Base-by-base conservation (phyloP, 208 protist genomes). In the Acanthamoeba divionensis region DNA sequence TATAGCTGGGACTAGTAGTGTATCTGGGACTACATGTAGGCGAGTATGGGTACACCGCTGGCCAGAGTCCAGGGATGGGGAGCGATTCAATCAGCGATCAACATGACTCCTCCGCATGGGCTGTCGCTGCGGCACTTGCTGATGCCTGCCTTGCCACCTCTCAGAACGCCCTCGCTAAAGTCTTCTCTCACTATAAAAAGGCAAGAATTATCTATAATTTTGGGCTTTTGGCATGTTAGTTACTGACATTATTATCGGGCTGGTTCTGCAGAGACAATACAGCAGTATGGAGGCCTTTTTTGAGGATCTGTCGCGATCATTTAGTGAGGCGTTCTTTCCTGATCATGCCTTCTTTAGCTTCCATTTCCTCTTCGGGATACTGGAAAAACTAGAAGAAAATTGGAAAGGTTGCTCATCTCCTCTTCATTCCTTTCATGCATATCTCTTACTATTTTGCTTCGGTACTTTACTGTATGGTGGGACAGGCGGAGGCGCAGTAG, bases 241-340 rank as follows among this genome's bases (percentile, higher is more conserved):
- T n/a, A 60, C 52, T 60, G 52, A 60, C 52, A 18, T 60, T 60
- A 24, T 60, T 60, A 24, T 60, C n/a, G n/a, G n/a, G n/a, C n/a
- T n/a, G n/a, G n/a, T n/a, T n/a, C n/a, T n/a, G n/a, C n/a, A n/a
- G 73, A 83, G 47, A 52, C 73, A 83, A 52, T 83, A 62, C 73
- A 29, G 31, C 26, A 83, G 4, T 52, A 63, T 87, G 55, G 55
- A 87, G 57, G 4, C 79, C 50, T 87, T 87, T 45, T 69, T 69
- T 26, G 79, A 87, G 52, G 79, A 87, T 36, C 33, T 87, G 36
- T 33, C 55, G 26, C 47, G 48, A 29, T 52, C 79, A 41, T 69
- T 87, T 8, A 21, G 21, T 6, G 79, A 87, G 31, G 50, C 57
- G 38, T 87, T 87, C 79, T 87, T 87, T 45, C 79, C 79, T 10